Evolutionary conservation across 345 rosid species (phyloP).

Genomic region (Trapa bicornis): DNA sequence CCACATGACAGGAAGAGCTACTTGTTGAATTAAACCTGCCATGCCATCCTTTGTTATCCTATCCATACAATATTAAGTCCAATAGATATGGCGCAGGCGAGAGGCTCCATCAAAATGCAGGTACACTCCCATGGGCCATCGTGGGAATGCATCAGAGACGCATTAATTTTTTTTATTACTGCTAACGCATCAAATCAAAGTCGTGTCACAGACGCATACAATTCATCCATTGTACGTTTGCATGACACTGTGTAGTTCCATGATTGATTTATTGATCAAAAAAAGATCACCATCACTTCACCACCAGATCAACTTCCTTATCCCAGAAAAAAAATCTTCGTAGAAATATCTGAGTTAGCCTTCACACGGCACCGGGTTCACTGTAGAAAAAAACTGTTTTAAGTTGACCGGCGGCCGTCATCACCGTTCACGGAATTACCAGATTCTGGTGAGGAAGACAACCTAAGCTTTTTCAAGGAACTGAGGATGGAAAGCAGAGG

Average conservation of each 20-base stretch:
- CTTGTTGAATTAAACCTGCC: too few species aligned
- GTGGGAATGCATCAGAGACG: constrained; percentile 1
- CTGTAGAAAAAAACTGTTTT: too few species aligned
- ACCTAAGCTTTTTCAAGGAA: too few species aligned
- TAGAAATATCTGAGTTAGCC: not conserved
- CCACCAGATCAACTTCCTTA: not conserved
- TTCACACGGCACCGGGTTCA: not conserved
- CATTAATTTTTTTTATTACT: not conserved
- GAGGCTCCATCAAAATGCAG: too few species aligned
- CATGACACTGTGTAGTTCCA: not conserved
- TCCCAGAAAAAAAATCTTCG: not conserved
- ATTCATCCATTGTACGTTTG: not conserved
- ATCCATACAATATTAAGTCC: not conserved
- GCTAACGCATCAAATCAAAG: not conserved
- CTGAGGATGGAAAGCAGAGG: too few species aligned
- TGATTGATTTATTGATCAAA: too few species aligned
- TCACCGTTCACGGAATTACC: not conserved
- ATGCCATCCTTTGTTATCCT: too few species aligned
- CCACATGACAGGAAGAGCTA: too few species aligned
- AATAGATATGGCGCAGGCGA: too few species aligned
- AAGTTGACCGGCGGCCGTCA: too few species aligned
- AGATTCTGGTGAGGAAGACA: not conserved
- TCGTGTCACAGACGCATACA: not conserved
- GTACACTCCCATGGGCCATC: not conserved
- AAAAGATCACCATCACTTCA: too few species aligned